Conservation (phyloP, 805 yeast genomes). For the Yarrowia keelungensis region DNA sequence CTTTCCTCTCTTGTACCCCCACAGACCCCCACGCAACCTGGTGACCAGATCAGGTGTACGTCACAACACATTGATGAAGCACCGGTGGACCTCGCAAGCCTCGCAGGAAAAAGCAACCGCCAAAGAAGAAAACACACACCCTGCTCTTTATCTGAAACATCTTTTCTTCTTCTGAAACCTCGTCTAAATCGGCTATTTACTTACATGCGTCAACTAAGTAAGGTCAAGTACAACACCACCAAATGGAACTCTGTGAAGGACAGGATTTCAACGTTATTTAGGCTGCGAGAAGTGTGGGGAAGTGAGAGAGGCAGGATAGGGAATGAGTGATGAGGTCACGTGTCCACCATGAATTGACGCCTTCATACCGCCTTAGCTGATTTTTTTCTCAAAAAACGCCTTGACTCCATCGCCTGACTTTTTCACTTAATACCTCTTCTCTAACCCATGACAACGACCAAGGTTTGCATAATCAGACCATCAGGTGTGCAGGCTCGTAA, state of each 20-base stretch:
- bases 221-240: constrained; percentile 3
- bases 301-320: too few relatives aligned
- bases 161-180: too few relatives aligned
- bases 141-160: neutral
- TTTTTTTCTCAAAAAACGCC: neutral
- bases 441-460: neutral
- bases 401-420: neutral
- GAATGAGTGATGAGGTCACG: too few relatives aligned
- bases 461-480: constrained; percentile 34
- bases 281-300: neutral
- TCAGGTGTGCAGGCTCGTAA: constrained; percentile 13
- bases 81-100: too few relatives aligned
- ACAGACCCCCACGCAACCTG: too few relatives aligned
- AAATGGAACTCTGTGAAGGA: neutral
- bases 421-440: neutral
- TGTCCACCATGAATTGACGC: too few relatives aligned
- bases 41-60: too few relatives aligned
- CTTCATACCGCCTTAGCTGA: too few relatives aligned
- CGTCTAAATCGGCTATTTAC: neutral
- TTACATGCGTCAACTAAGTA: constrained; percentile 2
- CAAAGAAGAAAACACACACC: neutral
- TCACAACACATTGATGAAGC: too few relatives aligned
- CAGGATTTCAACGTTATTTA: neutral
- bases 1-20: too few relatives aligned
- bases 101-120: too few relatives aligned